Percentiles rank a stretch among this genome's conserved stretches.
These are phyloP conservation scores for Verticillium tricorpus DNA, from an alignment of 2,329 filamentous ascomycete genomes.

Conservation along the genomic window DNA sequence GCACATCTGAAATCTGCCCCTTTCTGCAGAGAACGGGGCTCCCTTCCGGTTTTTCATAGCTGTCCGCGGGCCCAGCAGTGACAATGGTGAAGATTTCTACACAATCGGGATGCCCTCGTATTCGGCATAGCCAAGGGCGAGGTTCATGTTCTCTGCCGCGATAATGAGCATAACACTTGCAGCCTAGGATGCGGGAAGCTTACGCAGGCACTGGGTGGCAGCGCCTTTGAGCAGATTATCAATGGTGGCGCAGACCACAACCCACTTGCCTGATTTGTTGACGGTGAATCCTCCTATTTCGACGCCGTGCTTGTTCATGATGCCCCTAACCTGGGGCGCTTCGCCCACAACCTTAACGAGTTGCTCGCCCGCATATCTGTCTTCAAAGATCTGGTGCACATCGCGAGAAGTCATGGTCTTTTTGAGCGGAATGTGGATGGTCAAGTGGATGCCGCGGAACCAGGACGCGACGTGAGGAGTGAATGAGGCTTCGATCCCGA, in stretches of 20 bases:
- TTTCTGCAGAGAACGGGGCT: too few species aligned
- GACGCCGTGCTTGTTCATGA: slow-evolving; percentile 71
- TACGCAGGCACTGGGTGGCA: slow-evolving; percentile 86
- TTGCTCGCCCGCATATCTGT: slow-evolving; percentile 92
- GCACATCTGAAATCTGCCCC: too few species aligned
- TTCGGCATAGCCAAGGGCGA: slow-evolving; percentile 82
- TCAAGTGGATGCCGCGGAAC: slow-evolving; percentile 94
- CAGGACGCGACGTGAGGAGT: slow-evolving; percentile 74
- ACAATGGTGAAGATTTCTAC: slow-evolving; percentile 18
- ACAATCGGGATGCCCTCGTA: slow-evolving; percentile 76
- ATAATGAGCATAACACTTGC: slow-evolving; percentile 5
- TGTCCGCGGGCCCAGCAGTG: too few species aligned
- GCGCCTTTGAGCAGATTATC: slow-evolving; percentile 94
- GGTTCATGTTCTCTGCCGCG: slow-evolving; percentile 79
- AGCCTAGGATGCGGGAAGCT: slow-evolving; percentile 33
- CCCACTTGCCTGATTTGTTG: slow-evolving; percentile 80
- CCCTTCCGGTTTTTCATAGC: too few species aligned
- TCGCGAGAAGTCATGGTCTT: slow-evolving; percentile 86
- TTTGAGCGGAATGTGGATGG: slow-evolving; percentile 83
- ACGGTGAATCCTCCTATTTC: slow-evolving; percentile 69
- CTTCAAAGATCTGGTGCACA: slow-evolving; percentile 90
- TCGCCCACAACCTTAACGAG: slow-evolving; percentile 91
- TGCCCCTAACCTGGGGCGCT: too few species aligned
- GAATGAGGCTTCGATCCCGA: slow-evolving; percentile 73
- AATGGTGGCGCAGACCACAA: slow-evolving; percentile 91